Percentiles rank a stretch among this genome's conserved stretches.
Conservation (phyloP, 495 filamentous ascomycete genomes). For the Annulohypoxylon nitens region DNA sequence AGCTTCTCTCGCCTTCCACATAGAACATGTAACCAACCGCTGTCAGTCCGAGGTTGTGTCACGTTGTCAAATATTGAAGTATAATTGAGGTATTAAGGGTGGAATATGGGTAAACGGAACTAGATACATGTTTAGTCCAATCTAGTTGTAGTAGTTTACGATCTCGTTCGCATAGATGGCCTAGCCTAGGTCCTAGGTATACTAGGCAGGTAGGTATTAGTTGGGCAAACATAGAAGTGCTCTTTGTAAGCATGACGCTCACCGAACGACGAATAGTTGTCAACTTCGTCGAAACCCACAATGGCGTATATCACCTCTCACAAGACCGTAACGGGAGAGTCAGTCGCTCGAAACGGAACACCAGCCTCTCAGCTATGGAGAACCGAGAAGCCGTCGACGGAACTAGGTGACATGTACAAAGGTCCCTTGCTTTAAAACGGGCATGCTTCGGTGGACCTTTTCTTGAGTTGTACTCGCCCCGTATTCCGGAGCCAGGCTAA, state of each 20-base stretch:
- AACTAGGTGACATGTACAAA: conserved; percentile 8
- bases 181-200: not conserved
- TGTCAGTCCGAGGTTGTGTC: conserved; percentile 32
- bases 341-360: not conserved
- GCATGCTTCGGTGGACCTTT: not conserved
- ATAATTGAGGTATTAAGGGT: conserved; percentile 40
- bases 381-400: not conserved
- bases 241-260: conserved; percentile 4
- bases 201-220: not conserved
- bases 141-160: not conserved
- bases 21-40: conserved; percentile 29
- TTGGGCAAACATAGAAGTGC: not conserved
- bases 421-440: not conserved
- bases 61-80: conserved; percentile 34
- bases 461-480: not conserved
- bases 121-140: not conserved
- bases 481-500: conserved; percentile 1
- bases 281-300: not conserved
- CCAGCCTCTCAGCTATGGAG: not conserved
- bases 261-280: conserved; percentile 8
- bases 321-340: not conserved
- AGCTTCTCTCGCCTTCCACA: conserved; percentile 15
- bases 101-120: not conserved
- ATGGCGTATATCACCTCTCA: not conserved
- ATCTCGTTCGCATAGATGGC: not conserved